phyloP scores from a whole-genome alignment of 768 basidiomycete genomes.

The Mycena floridula region DNA sequence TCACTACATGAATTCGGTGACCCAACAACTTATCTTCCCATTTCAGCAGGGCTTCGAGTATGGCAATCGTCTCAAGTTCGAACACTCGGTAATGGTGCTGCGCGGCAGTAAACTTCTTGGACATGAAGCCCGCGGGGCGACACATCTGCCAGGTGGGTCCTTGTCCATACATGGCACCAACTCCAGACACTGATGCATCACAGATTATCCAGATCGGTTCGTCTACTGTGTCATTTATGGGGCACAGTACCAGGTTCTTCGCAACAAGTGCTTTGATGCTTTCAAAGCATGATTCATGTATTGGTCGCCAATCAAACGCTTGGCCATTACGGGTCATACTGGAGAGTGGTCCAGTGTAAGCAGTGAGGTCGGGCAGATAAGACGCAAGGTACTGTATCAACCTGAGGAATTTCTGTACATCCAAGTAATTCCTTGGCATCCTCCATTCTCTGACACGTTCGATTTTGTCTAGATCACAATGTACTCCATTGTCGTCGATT shows the following conservation, averaged over 20 bases:
- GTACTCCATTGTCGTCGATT: constrained; percentile 21
- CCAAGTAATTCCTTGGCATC: constrained; percentile 3
- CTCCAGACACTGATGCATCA: too few species aligned
- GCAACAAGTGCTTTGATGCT: constrained; percentile 2
- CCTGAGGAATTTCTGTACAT: too few species aligned
- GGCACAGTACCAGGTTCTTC: constrained; percentile 7
- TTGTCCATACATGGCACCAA: too few species aligned
- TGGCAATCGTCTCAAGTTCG: too few species aligned
- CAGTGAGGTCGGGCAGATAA: constrained; percentile 18
- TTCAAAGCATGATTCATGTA: background rate
- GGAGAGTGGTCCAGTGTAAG: constrained; percentile 15
- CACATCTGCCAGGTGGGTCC: constrained; percentile 8
- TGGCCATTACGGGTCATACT: constrained; percentile 11
- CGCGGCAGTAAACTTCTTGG: constrained; percentile 9
- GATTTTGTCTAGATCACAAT: too few species aligned
- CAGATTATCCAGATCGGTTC: constrained; percentile 12
- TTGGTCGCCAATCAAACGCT: constrained; percentile 19
- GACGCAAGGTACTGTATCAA: too few species aligned
- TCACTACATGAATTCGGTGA: background rate
- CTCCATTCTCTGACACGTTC: constrained; percentile 4
- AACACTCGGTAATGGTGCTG: constrained; percentile 14
- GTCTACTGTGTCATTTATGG: constrained; percentile 4
- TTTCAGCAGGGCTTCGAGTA: too few species aligned
- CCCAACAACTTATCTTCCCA: too few species aligned
- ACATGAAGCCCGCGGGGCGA: too few species aligned